Conservation (phyloP, 768 basidiomycete genomes). For the Boletus reticulatus region DNA sequence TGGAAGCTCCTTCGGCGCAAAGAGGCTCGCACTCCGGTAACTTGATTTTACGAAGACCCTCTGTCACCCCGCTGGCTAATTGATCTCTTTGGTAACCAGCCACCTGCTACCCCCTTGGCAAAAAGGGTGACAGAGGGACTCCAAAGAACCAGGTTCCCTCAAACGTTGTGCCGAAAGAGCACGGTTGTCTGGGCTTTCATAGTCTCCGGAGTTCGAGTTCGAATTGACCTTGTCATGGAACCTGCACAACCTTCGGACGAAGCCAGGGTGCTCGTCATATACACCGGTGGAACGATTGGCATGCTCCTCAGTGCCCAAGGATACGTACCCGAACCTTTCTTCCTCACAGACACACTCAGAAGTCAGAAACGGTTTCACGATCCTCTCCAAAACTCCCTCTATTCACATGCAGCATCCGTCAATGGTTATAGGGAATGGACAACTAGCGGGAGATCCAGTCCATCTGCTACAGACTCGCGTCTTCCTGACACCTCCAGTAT, state of each 20-base stretch:
- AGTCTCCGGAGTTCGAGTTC: too few species aligned
- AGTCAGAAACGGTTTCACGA: slow-evolving; percentile 91
- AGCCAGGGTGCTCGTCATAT: slow-evolving; percentile 80
- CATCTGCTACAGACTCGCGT: slow-evolving; percentile 23
- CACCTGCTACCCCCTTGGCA: too few species aligned
- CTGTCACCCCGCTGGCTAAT: too few species aligned
- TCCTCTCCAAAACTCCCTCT: slow-evolving; percentile 81
- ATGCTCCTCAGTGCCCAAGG: slow-evolving; percentile 78
- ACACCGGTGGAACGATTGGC: slow-evolving; percentile 89
- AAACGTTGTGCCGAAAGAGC: too few species aligned
- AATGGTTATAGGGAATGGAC: slow-evolving; percentile 81
- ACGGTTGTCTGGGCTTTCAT: too few species aligned
- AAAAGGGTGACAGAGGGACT: too few species aligned
- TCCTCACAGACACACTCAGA: slow-evolving; percentile 78
- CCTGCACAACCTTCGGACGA: slow-evolving; percentile 54
- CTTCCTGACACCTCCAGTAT: slow-evolving; percentile 2
- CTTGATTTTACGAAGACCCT: too few species aligned
- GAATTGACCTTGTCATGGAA: slow-evolving; percentile 41
- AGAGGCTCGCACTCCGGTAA: too few species aligned
- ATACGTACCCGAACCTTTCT: slow-evolving; percentile 84
- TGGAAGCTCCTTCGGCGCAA: too few species aligned
- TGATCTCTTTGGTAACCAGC: too few species aligned
- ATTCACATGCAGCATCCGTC: slow-evolving; percentile 76
- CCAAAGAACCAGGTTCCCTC: too few species aligned
- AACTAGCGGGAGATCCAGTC: slow-evolving; percentile 57